Base-by-base conservation (phyloP, 768 basidiomycete genomes). In the Calocybe gangraenosa region DNA sequence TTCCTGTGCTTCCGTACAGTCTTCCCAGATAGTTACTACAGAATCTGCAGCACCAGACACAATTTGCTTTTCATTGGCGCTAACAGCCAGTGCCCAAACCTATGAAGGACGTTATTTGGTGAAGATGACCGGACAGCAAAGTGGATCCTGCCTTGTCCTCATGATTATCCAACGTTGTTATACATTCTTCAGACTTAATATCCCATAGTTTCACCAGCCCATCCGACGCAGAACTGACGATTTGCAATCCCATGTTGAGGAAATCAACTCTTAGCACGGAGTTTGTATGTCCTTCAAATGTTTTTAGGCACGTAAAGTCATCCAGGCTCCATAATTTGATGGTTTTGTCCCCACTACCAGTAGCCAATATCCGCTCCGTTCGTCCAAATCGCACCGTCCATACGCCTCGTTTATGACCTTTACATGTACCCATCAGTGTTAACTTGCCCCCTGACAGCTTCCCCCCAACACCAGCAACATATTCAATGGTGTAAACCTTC, bases 261-360 rank as follows among this genome's bases (percentile, higher is more conserved):
- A 96, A 98, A 58, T 93, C 92, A 22, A 98, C 90, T 41, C 94
- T 72, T 42, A 99, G 66, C 23, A 99, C 92, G 10, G 96, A 96
- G 64, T 97, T 98, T 7, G 92, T 92, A 64, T 99, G 96, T 0
- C 96, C 96, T 67, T 99, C 96, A 56, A 98, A 93, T 17, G 96
- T 98, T 75, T 92, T 82, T 50, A 98, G 61, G 62, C 96, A 99
- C 19, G 89, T 80, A 65, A 85, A 96, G 60, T 97, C 92, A 51
- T 94, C 89, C 52, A 98, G 63, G 65, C 74, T 92, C 96, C 96
- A 99, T 23, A 99, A 66, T 62, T 87, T 91, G 53, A 98, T 78
- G 0, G 93, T 93, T 65, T 90, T 89, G 66, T 99, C 96, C 3
- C 93, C 93, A 50, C 93, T 95, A 32, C 91, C 95, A 7, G 90